Conservation (phyloP, 306 rosid species). For the Senna siamea region DNA sequence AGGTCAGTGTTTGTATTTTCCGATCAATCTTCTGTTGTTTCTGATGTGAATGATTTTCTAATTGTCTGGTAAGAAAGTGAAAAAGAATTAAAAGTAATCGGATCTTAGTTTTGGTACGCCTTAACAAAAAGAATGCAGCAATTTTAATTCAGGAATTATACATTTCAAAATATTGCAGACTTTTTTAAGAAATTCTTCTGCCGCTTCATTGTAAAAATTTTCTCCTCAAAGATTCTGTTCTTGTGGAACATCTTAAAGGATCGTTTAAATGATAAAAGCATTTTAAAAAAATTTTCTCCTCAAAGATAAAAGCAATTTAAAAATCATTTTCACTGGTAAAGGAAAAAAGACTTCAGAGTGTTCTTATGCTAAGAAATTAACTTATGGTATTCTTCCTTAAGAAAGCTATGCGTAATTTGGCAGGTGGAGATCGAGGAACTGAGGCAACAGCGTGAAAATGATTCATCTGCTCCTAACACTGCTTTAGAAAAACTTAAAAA, state of each 20-base stretch:
- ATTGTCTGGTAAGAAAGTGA: constrained; percentile 30
- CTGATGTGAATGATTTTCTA: constrained; percentile 24
- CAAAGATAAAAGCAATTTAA: no score
- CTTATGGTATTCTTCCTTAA: constrained; percentile 32
- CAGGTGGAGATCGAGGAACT: constrained; percentile 80
- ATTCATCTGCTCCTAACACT: constrained; percentile 48
- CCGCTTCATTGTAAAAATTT: neutral
- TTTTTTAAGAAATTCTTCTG: neutral
- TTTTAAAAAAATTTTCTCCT: no score
- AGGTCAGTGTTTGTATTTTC: constrained; percentile 49
- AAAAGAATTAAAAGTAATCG: neutral
- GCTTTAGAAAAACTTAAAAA: constrained; percentile 72
- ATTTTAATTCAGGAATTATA: neutral
- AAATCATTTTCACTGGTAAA: neutral
- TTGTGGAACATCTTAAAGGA: neutral
- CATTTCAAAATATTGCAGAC: neutral
- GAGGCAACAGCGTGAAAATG: constrained; percentile 50
- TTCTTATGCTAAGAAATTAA: neutral
- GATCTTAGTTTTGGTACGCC: constrained; percentile 34
- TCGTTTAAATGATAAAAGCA: no score
- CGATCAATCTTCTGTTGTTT: constrained; percentile 5
- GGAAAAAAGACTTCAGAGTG: neutral
- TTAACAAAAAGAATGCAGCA: no score
- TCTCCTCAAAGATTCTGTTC: neutral
- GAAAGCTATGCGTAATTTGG: constrained; percentile 31